Evolutionary conservation across 257 asterid species (phyloP), one percentile per base, ranked within the genome.

Genomic region (Avicennia marina): DNA sequence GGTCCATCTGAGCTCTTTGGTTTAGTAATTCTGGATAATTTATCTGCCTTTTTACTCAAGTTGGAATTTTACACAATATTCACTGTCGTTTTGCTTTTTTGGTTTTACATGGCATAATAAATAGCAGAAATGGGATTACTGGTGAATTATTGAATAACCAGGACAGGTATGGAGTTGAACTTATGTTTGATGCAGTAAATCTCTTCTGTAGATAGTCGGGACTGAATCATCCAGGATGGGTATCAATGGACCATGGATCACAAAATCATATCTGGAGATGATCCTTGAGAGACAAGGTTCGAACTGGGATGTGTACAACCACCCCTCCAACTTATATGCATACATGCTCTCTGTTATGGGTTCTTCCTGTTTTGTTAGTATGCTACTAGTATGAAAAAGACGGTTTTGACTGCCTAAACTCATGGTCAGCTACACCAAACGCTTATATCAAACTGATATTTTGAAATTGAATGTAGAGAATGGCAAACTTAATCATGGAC

Each of bases 191-290:
- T 53, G 18, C 24, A 21, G 43, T 62, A 72, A 46, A 45, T 65
- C 36, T 72, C 45, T 71, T 66, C 56, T 72, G 68, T 59, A 89
- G 98, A 79, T 81, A 51, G 97, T 93, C 71, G 95, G 95, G 71
- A 65, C 78, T 60, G 97, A 93, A 80, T 81, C 94, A 47, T 77
- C 95, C 46, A 93, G 94, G 82, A 71, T 84, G 79, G 96, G 96
- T 62, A 51, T 93, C 72, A 74, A 59, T 56, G 96, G 96, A 60
- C 95, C 95, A 16, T 93, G 99, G 99, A 89, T 93, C 72, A 89
- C 97, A 4, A 86, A 89, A 79, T 93, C 97, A 40, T 93, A 93
- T 78, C 94, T 93, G 49, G 99, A 93, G 83, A 65, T 93, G 99
- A 81, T 93, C 77, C 89, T 89, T 39, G 99, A 89, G 83, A 86